Percentiles rank a stretch among this genome's conserved stretches.
These are phyloP conservation scores for Beta macrorhiza DNA, from an alignment of 179 eudicot genomes.

Conservation along the genomic window DNA sequence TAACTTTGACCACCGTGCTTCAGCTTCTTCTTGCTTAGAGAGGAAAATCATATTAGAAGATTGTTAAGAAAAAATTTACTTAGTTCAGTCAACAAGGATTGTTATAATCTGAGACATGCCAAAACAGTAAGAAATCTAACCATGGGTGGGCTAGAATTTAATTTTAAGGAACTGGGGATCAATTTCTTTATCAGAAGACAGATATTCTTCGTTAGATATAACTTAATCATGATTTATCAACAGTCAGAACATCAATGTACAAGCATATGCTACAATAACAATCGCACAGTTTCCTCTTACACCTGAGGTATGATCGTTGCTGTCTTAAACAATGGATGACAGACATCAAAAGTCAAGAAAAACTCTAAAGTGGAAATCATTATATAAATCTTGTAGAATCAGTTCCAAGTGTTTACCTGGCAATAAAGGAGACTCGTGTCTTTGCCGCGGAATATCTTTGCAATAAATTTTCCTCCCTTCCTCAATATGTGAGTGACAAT, in stretches of 20 bases:
- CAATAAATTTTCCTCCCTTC: slow-evolving; percentile 87
- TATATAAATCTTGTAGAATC: background rate
- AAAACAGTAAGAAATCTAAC: background rate
- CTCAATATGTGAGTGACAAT: slow-evolving; percentile 89
- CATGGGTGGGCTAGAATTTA: background rate
- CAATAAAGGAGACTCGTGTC: slow-evolving; percentile 94
- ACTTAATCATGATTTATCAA: background rate
- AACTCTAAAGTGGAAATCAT: background rate
- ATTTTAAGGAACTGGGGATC: background rate
- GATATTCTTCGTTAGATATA: background rate
- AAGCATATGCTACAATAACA: background rate
- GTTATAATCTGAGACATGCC: background rate
- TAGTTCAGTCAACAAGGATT: background rate
- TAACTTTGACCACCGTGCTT: background rate
- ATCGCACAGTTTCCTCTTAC: background rate
- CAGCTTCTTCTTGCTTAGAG: background rate
- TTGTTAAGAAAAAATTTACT: background rate
- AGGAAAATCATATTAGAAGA: background rate
- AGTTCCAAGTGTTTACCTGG: slow-evolving; percentile 50
- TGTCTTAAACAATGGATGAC: background rate
- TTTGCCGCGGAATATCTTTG: slow-evolving; percentile 94
- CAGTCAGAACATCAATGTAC: background rate
- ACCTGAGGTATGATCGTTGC: background rate
- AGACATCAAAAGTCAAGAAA: background rate
- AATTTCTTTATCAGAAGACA: background rate